phyloP scores from a whole-genome alignment of 2,329 filamentous ascomycete genomes.

The Leptodontidium sp. region DNA sequence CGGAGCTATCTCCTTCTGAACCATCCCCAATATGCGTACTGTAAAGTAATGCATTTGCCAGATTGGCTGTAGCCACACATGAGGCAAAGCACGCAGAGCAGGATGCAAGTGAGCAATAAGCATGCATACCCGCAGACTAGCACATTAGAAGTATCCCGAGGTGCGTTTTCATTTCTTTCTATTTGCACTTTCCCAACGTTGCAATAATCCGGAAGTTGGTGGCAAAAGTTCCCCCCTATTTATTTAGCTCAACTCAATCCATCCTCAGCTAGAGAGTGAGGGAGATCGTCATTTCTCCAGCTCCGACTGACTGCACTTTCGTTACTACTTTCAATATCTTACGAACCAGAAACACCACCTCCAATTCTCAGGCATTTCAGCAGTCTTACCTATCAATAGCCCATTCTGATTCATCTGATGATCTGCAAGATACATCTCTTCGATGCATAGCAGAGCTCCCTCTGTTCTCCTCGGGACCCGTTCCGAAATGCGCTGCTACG shows the following conservation, averaged over 20 bases:
- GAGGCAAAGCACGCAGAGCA: neutral
- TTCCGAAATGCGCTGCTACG: neutral
- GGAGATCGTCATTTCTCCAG: slow-evolving; percentile 9
- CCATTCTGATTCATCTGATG: slow-evolving; percentile 8
- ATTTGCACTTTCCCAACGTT: slow-evolving; percentile 2
- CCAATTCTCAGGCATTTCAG: neutral
- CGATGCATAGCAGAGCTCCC: neutral
- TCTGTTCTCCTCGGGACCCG: neutral
- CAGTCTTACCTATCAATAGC: slow-evolving; percentile 1
- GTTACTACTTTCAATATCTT: neutral
- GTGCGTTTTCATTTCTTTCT: neutral
- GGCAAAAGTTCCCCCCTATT: neutral
- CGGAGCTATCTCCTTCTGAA: neutral
- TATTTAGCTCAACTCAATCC: neutral
- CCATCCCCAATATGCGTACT: no score
- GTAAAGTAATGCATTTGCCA: neutral
- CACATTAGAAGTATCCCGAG: neutral
- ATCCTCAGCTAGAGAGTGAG: neutral
- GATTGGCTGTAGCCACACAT: neutral
- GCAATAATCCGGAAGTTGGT: neutral
- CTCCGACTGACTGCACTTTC: slow-evolving; percentile 3
- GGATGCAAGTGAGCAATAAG: neutral
- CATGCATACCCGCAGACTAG: slow-evolving; percentile 1
- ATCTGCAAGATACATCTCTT: slow-evolving; percentile 5
- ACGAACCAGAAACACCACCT: neutral